Percentiles rank a stretch among this genome's conserved stretches.
phyloP scores from a whole-genome alignment of 2,329 filamentous ascomycete species.

The Calcarisporium arbuscula region DNA sequence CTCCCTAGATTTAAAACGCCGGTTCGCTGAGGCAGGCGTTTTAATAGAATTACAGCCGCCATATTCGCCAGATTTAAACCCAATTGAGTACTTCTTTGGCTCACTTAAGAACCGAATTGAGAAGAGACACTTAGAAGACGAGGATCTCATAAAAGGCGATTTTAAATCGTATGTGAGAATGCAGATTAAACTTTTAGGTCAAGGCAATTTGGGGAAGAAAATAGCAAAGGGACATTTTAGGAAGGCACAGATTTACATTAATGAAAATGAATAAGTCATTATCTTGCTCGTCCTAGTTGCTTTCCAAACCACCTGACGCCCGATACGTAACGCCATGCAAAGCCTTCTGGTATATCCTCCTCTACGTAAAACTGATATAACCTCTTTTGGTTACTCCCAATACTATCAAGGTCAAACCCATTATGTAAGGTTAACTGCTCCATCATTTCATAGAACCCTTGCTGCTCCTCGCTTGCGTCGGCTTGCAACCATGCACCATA shows the following conservation, averaged over 20 bases:
- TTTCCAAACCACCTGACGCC: conserved; percentile 5
- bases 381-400: conserved; percentile 8
- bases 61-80: conserved; percentile 10
- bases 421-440: conserved; percentile 5
- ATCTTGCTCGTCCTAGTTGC: conserved; percentile 1
- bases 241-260: too few species aligned
- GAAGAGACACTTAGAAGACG: conserved; percentile 11
- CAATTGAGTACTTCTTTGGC: conserved; percentile 12
- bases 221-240: conserved; percentile 13
- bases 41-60: conserved; percentile 9
- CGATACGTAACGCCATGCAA: conserved; percentile 9
- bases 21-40: conserved; percentile 9
- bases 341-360: conserved; percentile 6
- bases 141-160: conserved; percentile 14
- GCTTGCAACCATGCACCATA: conserved; percentile 6
- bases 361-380: conserved; percentile 6
- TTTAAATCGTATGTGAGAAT: conserved; percentile 15
- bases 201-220: conserved; percentile 8
- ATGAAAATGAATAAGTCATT: too few species aligned
- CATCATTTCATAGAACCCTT: conserved; percentile 5
- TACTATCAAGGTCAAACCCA: conserved; percentile 7
- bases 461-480: conserved; percentile 6
- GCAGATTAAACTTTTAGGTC: conserved; percentile 11
- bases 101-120: conserved; percentile 12
- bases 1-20: conserved; percentile 7